Evolutionary conservation across 2,329 filamentous ascomycete species (phyloP), one percentile per base, ranked within the genome.

Genomic region (Macroventuria anomochaeta): DNA sequence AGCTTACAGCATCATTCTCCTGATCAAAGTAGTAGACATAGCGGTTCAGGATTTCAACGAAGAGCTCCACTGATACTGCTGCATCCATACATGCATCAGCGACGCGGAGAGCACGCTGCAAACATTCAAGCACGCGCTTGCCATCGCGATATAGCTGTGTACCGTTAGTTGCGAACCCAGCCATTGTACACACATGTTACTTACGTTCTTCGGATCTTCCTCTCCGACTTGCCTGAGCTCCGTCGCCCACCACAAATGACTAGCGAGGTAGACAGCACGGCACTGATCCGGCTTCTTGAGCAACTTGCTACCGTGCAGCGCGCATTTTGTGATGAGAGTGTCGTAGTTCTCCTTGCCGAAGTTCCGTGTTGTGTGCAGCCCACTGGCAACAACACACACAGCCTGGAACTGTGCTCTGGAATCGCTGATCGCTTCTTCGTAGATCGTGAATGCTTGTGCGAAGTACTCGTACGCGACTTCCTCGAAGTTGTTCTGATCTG

Each of bases 11-110:
- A 78, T 99, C 95, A 76, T 99, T 99, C 73, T 96, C 91, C 75
- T 99, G 93, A 76, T 99, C 95, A 79, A 97, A 99, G 80, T 97
- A 99, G 76, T 99, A 99, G 46, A 97, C 93, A 73, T 99, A 99
- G 75, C 95, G 87, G 75, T 99, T 97, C 50, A 99, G 80, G 59
- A 99, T 99, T 78, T 99, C 95, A 52, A 99, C 93, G 76, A 99
- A 99, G 41, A 99, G 83, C 77, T 99, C 96, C 39, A 99, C 95
- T 2, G 92, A 97, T 3, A 97, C 92, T 6, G 92, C 91, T 7
- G 93, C 95, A 76, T 99, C 96, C 95, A 99, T 99, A 79, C 95
- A 99, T 6, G 95, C 96, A 76, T 99, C 95, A 2, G 95, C 96
- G 23, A 99, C 96, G 29, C 96, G 88, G 8, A 99, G 86, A 10